phyloP scores from a whole-genome alignment of 495 filamentous ascomycete species.

The Gamarada debralockiae region DNA sequence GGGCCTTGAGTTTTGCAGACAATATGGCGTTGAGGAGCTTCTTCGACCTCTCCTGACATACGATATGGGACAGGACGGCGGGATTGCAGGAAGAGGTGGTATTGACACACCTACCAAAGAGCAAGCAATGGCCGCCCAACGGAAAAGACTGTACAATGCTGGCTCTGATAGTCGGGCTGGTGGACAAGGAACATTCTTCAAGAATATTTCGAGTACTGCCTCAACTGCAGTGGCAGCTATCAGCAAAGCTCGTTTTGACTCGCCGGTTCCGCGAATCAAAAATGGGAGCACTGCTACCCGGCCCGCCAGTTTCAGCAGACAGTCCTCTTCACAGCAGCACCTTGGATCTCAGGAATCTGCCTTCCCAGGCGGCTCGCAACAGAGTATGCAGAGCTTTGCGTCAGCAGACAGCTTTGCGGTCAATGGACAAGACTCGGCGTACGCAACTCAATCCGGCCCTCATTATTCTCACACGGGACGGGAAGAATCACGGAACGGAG shows the following conservation, averaged over 20 bases:
- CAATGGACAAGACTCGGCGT: constrained; percentile 50
- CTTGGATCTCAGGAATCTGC: constrained; percentile 59
- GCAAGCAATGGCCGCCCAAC: constrained; percentile 95
- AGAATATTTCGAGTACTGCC: constrained; percentile 89
- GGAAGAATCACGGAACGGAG: constrained; percentile 17
- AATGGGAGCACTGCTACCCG: constrained; percentile 27
- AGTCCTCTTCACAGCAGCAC: constrained; percentile 60
- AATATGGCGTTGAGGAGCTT: constrained; percentile 90
- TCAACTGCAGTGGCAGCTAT: constrained; percentile 91
- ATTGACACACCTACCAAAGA: constrained; percentile 97
- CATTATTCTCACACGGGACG: constrained; percentile 10
- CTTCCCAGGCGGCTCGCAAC: constrained; percentile 56
- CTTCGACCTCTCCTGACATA: constrained; percentile 82
- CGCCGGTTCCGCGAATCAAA: constrained; percentile 64
- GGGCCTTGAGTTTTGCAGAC: constrained; percentile 85
- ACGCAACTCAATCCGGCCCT: constrained; percentile 32
- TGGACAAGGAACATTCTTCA: constrained; percentile 84
- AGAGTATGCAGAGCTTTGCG: constrained; percentile 60
- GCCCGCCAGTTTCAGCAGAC: constrained; percentile 49
- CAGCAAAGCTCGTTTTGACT: constrained; percentile 91
- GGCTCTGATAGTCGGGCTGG: constrained; percentile 61
- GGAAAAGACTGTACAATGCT: constrained; percentile 85
- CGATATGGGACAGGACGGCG: constrained; percentile 77
- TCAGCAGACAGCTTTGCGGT: constrained; percentile 60
- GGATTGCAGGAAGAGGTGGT: constrained; percentile 51